phyloP scores from a whole-genome alignment of 2,329 filamentous ascomycete genomes.

The Xylaria sp. region DNA sequence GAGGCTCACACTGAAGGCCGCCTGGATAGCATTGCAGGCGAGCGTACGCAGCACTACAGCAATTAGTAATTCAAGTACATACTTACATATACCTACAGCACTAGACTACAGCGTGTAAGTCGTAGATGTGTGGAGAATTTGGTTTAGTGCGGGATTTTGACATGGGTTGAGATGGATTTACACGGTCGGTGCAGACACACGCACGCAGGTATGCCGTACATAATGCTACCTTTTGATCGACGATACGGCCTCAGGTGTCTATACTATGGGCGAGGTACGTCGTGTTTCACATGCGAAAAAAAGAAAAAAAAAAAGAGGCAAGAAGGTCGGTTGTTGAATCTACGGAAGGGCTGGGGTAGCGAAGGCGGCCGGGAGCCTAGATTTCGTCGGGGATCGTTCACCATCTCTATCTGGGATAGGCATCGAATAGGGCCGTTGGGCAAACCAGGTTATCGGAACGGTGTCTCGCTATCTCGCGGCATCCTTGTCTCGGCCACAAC shows the following conservation, averaged over 20 bases:
- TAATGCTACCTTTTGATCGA: neutral
- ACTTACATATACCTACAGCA: too few relatives aligned
- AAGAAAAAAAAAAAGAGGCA: too few relatives aligned
- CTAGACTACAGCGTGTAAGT: too few relatives aligned
- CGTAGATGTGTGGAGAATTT: neutral
- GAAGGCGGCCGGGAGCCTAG: neutral
- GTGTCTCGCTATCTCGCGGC: constrained; percentile 1
- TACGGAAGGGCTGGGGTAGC: neutral
- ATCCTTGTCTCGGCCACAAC: constrained; percentile 2
- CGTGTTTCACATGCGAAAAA: neutral
- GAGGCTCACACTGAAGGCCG: too few relatives aligned
- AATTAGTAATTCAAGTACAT: too few relatives aligned
- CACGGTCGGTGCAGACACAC: neutral
- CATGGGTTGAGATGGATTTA: neutral
- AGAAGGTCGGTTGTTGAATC: neutral
- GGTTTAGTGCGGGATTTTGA: neutral
- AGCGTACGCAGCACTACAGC: too few relatives aligned
- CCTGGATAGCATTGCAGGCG: too few relatives aligned
- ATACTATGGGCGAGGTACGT: neutral
- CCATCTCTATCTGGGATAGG: constrained; percentile 3
- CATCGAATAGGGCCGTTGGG: neutral
- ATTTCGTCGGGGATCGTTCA: too few relatives aligned
- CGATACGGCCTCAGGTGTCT: neutral
- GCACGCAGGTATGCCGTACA: neutral
- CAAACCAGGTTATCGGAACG: constrained; percentile 24